Evolutionary conservation across 108 stramenopile genomes (phyloP).

Genomic region (Cyclotella atomus): DNA sequence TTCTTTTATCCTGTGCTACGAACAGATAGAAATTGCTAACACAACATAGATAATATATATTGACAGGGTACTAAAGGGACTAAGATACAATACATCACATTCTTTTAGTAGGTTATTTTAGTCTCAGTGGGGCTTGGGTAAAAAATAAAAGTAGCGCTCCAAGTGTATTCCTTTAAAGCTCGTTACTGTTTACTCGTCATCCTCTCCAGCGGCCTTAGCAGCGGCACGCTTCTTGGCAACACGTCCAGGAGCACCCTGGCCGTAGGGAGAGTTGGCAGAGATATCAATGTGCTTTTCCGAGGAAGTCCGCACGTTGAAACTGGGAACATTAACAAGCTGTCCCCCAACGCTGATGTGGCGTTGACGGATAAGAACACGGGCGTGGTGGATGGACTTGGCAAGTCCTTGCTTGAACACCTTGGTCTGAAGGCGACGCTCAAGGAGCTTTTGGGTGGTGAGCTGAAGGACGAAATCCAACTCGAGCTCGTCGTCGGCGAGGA

Average conservation of each 20-base stretch:
- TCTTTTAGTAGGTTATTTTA: conserved; percentile 1
- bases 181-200: conserved; percentile 76
- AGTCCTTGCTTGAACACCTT: conserved; percentile 98
- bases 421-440: conserved; percentile 98
- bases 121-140: neutral
- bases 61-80: too few relatives aligned
- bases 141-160: conserved; percentile 4
- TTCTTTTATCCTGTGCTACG: too few relatives aligned
- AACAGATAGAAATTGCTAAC: too few relatives aligned
- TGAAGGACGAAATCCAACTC: conserved; percentile 97
- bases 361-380: conserved; percentile 98
- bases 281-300: conserved; percentile 99
- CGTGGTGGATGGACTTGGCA: conserved; percentile 99
- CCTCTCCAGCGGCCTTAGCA: conserved; percentile 88
- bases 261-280: conserved; percentile 95
- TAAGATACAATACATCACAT: neutral
- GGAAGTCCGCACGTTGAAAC: conserved; percentile 97
- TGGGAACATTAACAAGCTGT: conserved; percentile 97
- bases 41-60: too few relatives aligned
- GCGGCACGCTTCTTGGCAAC: conserved; percentile 96
- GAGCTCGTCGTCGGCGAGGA: conserved; percentile 95
- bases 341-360: conserved; percentile 99
- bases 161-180: neutral
- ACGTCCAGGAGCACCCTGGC: conserved; percentile 98
- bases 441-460: conserved; percentile 98